Conservation (phyloP, 495 filamentous ascomycete species). For the Podospora pseudoanserina region DNA sequence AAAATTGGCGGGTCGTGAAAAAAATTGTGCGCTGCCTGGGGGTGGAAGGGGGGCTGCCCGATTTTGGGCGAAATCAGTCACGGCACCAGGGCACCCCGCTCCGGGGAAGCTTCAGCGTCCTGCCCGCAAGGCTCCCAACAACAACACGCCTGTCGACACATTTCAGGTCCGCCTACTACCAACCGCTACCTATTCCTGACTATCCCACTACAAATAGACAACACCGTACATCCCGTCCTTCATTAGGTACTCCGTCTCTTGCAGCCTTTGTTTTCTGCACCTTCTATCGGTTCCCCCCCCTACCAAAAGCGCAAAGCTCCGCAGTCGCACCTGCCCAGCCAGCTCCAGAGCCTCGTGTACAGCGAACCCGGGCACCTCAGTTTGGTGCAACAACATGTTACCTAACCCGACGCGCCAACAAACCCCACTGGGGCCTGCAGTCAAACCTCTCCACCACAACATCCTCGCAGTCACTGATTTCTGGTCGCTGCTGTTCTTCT, state of each 20-base stretch:
- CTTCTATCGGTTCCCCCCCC: no score
- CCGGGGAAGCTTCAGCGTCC: background rate
- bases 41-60: conserved; percentile 13
- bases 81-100: background rate
- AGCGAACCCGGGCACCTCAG: conserved; percentile 6
- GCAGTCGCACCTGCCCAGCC: conserved; percentile 4
- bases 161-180: no score
- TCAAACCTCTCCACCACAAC: conserved; percentile 7
- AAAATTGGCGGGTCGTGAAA: conserved; percentile 26
- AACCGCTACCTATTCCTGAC: no score
- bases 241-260: no score
- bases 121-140: background rate
- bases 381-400: conserved; percentile 17
- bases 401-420: conserved; percentile 8
- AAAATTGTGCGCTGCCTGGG: conserved; percentile 23
- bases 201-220: no score
- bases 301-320: background rate
- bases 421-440: background rate
- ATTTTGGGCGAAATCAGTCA: conserved; percentile 27
- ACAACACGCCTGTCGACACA: background rate
- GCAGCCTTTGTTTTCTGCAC: no score
- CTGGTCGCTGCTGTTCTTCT: conserved; percentile 12
- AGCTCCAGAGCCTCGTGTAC: conserved; percentile 20
- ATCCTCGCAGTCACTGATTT: conserved; percentile 18
- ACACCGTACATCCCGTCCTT: no score